These are phyloP conservation scores for Neophaeococcomyces mojaviensis DNA, from an alignment of 2,329 filamentous ascomycete species.

Conservation along the genomic window DNA sequence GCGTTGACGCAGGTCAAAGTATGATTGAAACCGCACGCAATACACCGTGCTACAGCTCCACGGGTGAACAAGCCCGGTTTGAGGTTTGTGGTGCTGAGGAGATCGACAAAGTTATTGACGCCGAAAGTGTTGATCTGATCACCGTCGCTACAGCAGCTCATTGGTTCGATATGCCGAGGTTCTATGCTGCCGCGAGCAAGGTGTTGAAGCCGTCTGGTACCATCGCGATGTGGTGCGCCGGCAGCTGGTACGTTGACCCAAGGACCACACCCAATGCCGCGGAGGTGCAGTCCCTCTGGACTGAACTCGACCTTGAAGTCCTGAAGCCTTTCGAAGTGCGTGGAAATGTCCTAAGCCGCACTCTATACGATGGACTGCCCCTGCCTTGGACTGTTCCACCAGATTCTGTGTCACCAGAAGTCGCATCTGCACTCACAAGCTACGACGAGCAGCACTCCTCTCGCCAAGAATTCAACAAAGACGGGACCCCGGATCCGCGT, in stretches of 20 bases:
- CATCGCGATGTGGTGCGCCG: slow-evolving; percentile 45
- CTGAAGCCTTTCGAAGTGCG: slow-evolving; percentile 34
- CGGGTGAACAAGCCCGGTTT: slow-evolving; percentile 33
- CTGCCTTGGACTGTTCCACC: slow-evolving; percentile 42
- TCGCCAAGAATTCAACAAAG: slow-evolving; percentile 15
- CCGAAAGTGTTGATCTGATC: slow-evolving; percentile 42
- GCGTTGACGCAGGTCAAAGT: slow-evolving; percentile 44
- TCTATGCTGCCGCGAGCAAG: slow-evolving; percentile 42
- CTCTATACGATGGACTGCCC: slow-evolving; percentile 36
- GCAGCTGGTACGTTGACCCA: slow-evolving; percentile 24
- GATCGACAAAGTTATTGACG: slow-evolving; percentile 31
- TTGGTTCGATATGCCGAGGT: slow-evolving; percentile 50
- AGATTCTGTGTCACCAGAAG: slow-evolving; percentile 10
- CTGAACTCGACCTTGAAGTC: slow-evolving; percentile 30
- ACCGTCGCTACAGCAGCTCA: slow-evolving; percentile 46
- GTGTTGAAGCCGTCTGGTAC: slow-evolving; percentile 48
- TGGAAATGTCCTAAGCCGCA: slow-evolving; percentile 37
- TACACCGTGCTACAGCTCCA: slow-evolving; percentile 27
- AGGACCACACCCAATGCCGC: slow-evolving; percentile 33
- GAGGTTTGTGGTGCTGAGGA: slow-evolving; percentile 40
- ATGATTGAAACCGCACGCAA: slow-evolving; percentile 47
- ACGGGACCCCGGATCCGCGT: slow-evolving; percentile 10
- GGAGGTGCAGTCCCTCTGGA: slow-evolving; percentile 37
- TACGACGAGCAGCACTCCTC: slow-evolving; percentile 12
- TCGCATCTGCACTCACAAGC: slow-evolving; percentile 21